phyloP scores from a whole-genome alignment of 2,329 filamentous ascomycete genomes.

The Cercospora janseana region DNA sequence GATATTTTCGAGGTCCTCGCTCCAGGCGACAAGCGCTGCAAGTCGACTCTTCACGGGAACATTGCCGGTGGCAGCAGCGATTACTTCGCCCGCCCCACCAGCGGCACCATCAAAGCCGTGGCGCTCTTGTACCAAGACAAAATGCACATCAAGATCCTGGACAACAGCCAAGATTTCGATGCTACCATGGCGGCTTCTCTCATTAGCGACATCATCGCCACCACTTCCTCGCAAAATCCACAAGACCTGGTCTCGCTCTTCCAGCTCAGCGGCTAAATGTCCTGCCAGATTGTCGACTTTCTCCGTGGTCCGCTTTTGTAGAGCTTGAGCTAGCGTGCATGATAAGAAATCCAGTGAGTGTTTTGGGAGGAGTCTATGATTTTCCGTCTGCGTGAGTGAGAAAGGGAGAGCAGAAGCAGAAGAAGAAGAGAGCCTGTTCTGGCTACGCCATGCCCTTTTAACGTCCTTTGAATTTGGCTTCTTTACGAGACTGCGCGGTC shows the following conservation, averaged over 20 bases:
- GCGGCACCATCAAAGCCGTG: conserved; percentile 61
- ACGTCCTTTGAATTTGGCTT: neutral
- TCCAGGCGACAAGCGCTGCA: conserved; percentile 63
- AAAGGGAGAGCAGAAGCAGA: no score
- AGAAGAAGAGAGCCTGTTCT: neutral
- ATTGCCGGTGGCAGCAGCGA: conserved; percentile 65
- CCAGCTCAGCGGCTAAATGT: conserved; percentile 26
- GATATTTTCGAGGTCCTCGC: conserved; percentile 72
- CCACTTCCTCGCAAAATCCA: conserved; percentile 35
- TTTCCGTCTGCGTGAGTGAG: no score
- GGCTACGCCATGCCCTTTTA: conserved; percentile 12
- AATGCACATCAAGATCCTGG: conserved; percentile 56
- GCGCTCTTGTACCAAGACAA: conserved; percentile 58
- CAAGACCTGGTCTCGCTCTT: conserved; percentile 42
- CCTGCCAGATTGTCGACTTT: neutral
- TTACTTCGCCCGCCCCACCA: conserved; percentile 67
- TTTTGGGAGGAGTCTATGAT: neutral
- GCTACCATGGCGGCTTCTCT: conserved; percentile 35
- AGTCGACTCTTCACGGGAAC: conserved; percentile 67
- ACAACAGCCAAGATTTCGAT: conserved; percentile 42
- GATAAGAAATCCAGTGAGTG: conserved; percentile 1
- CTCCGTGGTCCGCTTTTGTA: conserved; percentile 8
- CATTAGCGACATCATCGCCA: conserved; percentile 38
- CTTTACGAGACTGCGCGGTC: neutral
- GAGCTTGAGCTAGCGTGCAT: conserved; percentile 2